A percentile compares a stretch with the other conserved stretches of the same genome.
Conservation (phyloP, 257 asterid species). For the Nicotiana knightiana region DNA sequence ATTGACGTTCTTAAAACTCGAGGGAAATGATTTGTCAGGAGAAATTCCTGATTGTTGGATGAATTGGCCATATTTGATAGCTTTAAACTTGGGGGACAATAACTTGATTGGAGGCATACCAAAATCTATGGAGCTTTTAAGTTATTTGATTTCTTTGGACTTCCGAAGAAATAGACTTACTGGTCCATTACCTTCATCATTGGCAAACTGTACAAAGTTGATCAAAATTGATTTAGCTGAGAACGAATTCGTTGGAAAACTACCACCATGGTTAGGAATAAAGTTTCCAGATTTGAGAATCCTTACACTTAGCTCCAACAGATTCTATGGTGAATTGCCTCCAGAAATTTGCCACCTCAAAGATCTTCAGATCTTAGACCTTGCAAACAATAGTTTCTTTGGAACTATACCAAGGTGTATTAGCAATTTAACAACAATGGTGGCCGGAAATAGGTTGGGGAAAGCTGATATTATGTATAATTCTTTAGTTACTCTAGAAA, state of each 20-base stretch:
- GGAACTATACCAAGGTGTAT: slow-evolving; percentile 22
- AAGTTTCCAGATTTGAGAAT: not conserved
- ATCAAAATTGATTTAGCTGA: too few species aligned
- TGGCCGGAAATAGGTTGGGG: not conserved
- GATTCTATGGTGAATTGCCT: slow-evolving; percentile 17
- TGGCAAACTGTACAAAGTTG: too few species aligned
- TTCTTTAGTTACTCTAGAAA: not conserved
- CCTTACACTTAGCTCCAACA: slow-evolving; percentile 20
- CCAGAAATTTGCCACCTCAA: slow-evolving; percentile 13
- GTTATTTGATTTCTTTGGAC: not conserved
- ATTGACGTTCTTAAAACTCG: not conserved
- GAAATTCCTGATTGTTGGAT: slow-evolving; percentile 24
- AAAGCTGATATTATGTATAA: not conserved
- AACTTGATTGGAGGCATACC: slow-evolving; percentile 23
- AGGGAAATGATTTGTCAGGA: slow-evolving; percentile 17
- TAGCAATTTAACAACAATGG: slow-evolving; percentile 30
- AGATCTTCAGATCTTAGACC: slow-evolving; percentile 23
- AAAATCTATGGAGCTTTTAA: slow-evolving; percentile 11
- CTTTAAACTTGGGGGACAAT: slow-evolving; percentile 15
- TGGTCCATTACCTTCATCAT: not conserved
- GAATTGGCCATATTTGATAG: not conserved
- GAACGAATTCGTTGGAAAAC: slow-evolving; percentile 16
- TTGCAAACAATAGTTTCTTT: slow-evolving; percentile 7
- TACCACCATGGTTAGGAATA: slow-evolving; percentile 25
- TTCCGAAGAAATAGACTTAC: slow-evolving; percentile 10